Conservation (phyloP, 1,284 basidiomycete genomes). For the Pseudozyma sp. region DNA sequence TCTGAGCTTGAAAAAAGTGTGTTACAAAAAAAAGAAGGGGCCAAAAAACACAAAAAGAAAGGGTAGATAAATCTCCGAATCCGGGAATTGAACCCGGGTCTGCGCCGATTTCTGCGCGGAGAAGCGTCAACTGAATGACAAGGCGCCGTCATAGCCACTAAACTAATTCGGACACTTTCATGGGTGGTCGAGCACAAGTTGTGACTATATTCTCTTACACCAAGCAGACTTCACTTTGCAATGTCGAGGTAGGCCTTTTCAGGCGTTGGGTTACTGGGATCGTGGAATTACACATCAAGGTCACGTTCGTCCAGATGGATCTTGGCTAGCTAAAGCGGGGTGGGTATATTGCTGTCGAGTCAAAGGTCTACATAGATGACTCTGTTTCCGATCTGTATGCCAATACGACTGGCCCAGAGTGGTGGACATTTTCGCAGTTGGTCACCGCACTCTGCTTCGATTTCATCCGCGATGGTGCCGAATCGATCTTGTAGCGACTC, state of each 20-base stretch:
- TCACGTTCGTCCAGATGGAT: neutral
- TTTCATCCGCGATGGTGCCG: slow-evolving; percentile 2
- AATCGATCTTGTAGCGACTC: neutral
- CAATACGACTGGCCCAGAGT: slow-evolving; percentile 24
- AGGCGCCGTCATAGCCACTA: slow-evolving; percentile 62
- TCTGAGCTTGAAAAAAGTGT: neutral
- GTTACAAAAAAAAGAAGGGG: neutral
- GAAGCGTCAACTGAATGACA: slow-evolving; percentile 42
- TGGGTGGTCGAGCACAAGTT: neutral
- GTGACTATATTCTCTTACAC: slow-evolving; percentile 3
- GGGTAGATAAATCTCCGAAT: slow-evolving; percentile 42
- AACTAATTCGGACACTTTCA: slow-evolving; percentile 52
- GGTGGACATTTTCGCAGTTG: slow-evolving; percentile 22
- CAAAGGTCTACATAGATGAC: slow-evolving; percentile 30
- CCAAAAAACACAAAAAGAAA: slow-evolving; percentile 3
- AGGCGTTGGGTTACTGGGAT: no score
- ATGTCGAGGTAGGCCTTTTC: no score
- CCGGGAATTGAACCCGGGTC: slow-evolving; percentile 62
- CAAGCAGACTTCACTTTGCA: neutral
- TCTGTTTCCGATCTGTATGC: slow-evolving; percentile 35
- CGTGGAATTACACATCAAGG: neutral
- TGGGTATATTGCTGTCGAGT: neutral
- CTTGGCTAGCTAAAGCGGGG: no score
- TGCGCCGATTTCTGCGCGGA: slow-evolving; percentile 48
- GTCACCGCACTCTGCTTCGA: slow-evolving; percentile 18